Base-by-base conservation (phyloP, 148 eudicot species). In the Nepenthes mirabilis region DNA sequence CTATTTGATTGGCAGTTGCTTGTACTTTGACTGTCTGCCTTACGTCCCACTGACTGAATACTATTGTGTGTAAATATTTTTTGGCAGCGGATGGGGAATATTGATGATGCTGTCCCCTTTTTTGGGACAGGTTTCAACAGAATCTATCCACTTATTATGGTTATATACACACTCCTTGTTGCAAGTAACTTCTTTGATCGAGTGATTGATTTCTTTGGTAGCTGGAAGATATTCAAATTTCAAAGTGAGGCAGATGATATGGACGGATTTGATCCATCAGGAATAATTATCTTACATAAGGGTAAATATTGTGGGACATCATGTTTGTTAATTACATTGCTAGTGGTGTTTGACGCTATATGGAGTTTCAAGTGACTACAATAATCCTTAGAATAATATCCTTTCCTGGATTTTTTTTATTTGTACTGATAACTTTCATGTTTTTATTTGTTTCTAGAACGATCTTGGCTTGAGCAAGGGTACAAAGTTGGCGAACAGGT, bases 211-310 rank as follows among this genome's bases (percentile, higher is more conserved):
- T 83, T 72, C 68, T 81, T 85, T 61, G 97, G 97, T 62, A 83
- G 81, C 79, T 91, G 97, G 97, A 87, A 83, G 70, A 72, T 78
- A 65, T 78, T 91, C 64, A 79, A 58, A 48, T 72, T 87, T 55
- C 79, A 75, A 60, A 76, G 72, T 36, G 93, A 87, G 68, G 83
- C 83, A 50, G 95, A 87, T 57, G 83, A 87, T 75, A 56, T 77
- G 73, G 93, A 87, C 73, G 97, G 97, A 62, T 85, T 84, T 70
- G 93, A 91, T 75, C 85, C 97, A 73, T 83, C 97, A 56, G 97
- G 97, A 58, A 70, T 91, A 71, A 82, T 91, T 14, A 84, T 91
- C 59, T 75, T 91, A 70, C 89, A 85, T 70, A 91, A 81, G 78
- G 97, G 97, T 83, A 66, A 52, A 62, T 14, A n/a, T 62, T 23